Percentiles rank a stretch among this genome's conserved stretches.
These are phyloP conservation scores for Ustilago shanxiensis DNA, from an alignment of 1,284 basidiomycete species.

Conservation along the genomic window DNA sequence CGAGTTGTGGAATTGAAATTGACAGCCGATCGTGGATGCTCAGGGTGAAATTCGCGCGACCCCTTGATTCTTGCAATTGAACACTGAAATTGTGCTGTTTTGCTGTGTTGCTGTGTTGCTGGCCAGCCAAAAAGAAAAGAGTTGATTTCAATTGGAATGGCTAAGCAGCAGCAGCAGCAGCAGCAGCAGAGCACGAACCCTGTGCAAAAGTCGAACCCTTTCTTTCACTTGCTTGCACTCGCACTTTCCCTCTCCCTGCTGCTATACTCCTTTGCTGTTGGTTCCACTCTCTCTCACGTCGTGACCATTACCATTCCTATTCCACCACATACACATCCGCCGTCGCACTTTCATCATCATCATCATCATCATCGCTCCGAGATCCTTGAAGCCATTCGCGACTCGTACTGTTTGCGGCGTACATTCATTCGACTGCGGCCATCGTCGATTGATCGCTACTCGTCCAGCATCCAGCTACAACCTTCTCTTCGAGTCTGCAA, in stretches of 20 bases:
- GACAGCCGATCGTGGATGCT: slow-evolving; percentile 21
- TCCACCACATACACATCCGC: neutral
- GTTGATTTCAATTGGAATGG: neutral
- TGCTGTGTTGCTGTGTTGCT: no score
- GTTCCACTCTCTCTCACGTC: neutral
- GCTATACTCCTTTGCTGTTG: neutral
- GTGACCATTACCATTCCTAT: neutral
- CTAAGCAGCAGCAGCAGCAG: neutral
- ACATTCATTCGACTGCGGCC: neutral
- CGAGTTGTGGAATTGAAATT: neutral
- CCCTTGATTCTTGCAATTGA: neutral
- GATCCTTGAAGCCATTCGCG: no score
- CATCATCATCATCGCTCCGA: neutral
- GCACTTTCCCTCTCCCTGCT: neutral
- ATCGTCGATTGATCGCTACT: neutral
- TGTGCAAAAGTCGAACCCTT: neutral
- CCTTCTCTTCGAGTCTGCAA: neutral
- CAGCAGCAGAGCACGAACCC: neutral
- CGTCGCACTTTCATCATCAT: neutral
- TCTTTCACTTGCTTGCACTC: neutral
- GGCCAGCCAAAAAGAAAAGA: neutral
- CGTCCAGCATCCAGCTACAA: neutral
- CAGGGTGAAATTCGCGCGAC: slow-evolving; percentile 24
- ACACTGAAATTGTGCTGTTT: neutral
- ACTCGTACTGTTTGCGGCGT: neutral